Evolutionary conservation across 2,329 filamentous ascomycete species (phyloP).

Genomic region (Hymenoscyphus fraxineus): DNA sequence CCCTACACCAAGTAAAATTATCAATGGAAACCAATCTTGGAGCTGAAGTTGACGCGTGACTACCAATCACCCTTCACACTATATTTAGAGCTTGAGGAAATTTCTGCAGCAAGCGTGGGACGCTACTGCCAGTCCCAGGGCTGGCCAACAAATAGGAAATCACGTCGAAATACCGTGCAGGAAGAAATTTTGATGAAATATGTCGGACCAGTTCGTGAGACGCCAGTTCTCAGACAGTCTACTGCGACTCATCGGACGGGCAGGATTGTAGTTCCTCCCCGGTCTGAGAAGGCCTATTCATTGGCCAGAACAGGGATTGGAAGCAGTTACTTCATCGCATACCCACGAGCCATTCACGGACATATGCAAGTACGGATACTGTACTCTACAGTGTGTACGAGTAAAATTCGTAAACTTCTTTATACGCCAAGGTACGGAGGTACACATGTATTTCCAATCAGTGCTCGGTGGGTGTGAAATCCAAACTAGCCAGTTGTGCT

Average conservation of each 20-base stretch:
- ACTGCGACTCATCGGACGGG: slow-evolving; percentile 10
- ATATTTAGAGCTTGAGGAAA: slow-evolving; percentile 10
- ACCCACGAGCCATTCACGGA: neutral
- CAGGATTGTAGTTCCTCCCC: neutral
- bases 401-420: neutral
- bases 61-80: slow-evolving; percentile 11
- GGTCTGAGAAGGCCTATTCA: neutral
- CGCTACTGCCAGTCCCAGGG: neutral
- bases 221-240: slow-evolving; percentile 11
- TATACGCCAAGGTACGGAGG: neutral
- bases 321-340: neutral
- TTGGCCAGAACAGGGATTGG: neutral
- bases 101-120: slow-evolving; percentile 10
- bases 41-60: slow-evolving; percentile 8
- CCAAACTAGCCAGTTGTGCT: neutral
- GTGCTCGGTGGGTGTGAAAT: neutral
- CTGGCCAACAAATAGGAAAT: neutral
- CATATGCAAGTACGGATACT: neutral
- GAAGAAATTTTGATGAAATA: neutral
- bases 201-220: slow-evolving; percentile 9
- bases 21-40: slow-evolving; percentile 9
- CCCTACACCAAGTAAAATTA: slow-evolving; percentile 6
- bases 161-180: neutral
- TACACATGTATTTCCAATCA: neutral
- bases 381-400: no score